A percentile compares a stretch with the other conserved stretches of the same genome.
Conservation (phyloP, 495 filamentous ascomycete genomes). For the Bacidia rubella region DNA sequence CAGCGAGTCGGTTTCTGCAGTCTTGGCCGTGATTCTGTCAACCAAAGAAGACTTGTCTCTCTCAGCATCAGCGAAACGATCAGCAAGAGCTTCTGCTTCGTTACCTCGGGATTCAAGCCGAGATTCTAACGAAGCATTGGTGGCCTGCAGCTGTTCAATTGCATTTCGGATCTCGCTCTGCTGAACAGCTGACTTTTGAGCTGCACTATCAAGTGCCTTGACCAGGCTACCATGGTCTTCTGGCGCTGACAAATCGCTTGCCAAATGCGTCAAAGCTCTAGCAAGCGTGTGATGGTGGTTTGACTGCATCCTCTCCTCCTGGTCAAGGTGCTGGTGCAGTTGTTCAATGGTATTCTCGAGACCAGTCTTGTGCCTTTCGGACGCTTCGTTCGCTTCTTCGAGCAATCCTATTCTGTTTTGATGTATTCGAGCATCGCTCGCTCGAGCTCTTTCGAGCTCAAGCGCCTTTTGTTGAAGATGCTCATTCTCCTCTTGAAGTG, state of each 20-base stretch:
- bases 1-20: conserved; percentile 42
- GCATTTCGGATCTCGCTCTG: conserved; percentile 8
- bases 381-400: conserved; percentile 37
- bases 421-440: conserved; percentile 41
- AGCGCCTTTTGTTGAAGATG: conserved; percentile 40
- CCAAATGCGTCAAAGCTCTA: conserved; percentile 48
- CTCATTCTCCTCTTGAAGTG: conserved; percentile 58
- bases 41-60: conserved; percentile 26
- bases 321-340: conserved; percentile 31
- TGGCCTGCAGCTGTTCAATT: conserved; percentile 17
- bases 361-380: conserved; percentile 36
- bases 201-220: conserved; percentile 47
- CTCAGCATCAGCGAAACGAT: conserved; percentile 32
- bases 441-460: conserved; percentile 40
- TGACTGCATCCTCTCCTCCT: conserved; percentile 36
- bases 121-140: conserved; percentile 37
- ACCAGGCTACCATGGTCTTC: conserved; percentile 44
- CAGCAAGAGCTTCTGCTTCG: conserved; percentile 29
- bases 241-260: conserved; percentile 40
- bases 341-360: conserved; percentile 35
- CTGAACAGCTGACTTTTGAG: conserved; percentile 28
- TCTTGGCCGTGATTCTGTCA: conserved; percentile 38
- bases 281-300: conserved; percentile 43
- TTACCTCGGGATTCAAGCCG: conserved; percentile 30
- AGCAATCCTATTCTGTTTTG: conserved; percentile 39